Percentiles rank a stretch among this genome's conserved stretches.
These are phyloP conservation scores for Colletotrichum tanaceti DNA, from an alignment of 2,329 filamentous ascomycete species.

Conservation along the genomic window DNA sequence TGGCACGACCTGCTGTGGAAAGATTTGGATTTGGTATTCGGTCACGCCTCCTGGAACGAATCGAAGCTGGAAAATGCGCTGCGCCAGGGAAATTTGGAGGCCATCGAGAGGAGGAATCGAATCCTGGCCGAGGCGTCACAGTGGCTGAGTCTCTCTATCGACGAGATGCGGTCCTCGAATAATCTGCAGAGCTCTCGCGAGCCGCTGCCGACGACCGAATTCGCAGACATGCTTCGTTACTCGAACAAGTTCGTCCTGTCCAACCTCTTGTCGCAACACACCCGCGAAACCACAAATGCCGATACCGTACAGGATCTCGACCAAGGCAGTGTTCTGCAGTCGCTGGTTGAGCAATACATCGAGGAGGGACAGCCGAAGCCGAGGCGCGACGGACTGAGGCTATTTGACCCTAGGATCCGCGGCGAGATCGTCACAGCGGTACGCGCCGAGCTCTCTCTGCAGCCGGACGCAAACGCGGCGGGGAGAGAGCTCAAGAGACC, in stretches of 20 bases:
- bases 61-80: slow-evolving; percentile 31
- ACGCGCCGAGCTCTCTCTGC: slow-evolving; percentile 47
- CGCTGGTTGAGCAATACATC: slow-evolving; percentile 37
- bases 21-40: slow-evolving; percentile 38
- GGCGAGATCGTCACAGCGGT: slow-evolving; percentile 49
- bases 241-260: slow-evolving; percentile 34
- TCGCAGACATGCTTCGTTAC: slow-evolving; percentile 39
- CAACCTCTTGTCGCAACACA: slow-evolving; percentile 36
- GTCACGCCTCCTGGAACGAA: slow-evolving; percentile 37
- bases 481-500: slow-evolving; percentile 47
- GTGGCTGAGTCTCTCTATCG: slow-evolving; percentile 37
- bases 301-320: slow-evolving; percentile 15
- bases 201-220: slow-evolving; percentile 36
- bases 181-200: slow-evolving; percentile 25
- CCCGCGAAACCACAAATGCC: slow-evolving; percentile 14
- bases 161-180: slow-evolving; percentile 38
- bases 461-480: slow-evolving; percentile 40
- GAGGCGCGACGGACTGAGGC: slow-evolving; percentile 22
- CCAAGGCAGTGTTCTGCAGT: slow-evolving; percentile 17
- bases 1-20: slow-evolving; percentile 41
- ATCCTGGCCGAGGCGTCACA: slow-evolving; percentile 37
- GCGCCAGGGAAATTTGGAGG: slow-evolving; percentile 30
- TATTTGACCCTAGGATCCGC: slow-evolving; percentile 35
- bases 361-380: slow-evolving; percentile 33
- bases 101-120: slow-evolving; percentile 32